Conservation (phyloP, 2,329 filamentous ascomycete species). For the Chaetoscypha palmicola region DNA sequence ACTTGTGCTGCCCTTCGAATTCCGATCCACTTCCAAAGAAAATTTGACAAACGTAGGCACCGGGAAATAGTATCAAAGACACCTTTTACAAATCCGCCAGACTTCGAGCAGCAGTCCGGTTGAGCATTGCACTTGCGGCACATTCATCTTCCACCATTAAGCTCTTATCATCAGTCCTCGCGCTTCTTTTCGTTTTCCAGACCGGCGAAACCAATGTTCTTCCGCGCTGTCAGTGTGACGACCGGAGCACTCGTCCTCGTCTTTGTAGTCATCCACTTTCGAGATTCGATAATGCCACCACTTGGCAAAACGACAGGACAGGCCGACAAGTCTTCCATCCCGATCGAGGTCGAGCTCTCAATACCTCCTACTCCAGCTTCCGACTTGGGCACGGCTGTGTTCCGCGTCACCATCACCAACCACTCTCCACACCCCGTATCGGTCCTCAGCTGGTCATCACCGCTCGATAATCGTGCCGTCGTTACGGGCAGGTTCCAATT, state of each 20-base stretch:
- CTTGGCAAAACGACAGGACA: background rate
- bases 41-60: too few species aligned
- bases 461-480: conserved; percentile 31
- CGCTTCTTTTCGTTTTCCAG: too few species aligned
- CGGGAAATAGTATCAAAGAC: too few species aligned
- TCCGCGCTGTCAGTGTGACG: background rate
- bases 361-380: background rate
- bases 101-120: too few species aligned
- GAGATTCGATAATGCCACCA: background rate
- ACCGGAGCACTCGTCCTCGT: background rate
- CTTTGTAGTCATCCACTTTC: conserved; percentile 2
- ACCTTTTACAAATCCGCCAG: too few species aligned
- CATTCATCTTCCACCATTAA: too few species aligned
- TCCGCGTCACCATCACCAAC: conserved; percentile 27
- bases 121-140: too few species aligned
- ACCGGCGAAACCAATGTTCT: too few species aligned
- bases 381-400: conserved; percentile 1
- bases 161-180: too few species aligned
- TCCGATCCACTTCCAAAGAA: too few species aligned
- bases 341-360: conserved; percentile 8
- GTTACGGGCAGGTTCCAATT: conserved; percentile 30
- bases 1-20: background rate
- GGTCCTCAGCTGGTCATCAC: conserved; percentile 33
- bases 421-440: conserved; percentile 26
- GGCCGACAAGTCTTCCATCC: background rate